Percentiles rank a stretch among this genome's conserved stretches.
phyloP scores from a whole-genome alignment of 2,329 filamentous ascomycete genomes.

The Penicillium griseofulvum region DNA sequence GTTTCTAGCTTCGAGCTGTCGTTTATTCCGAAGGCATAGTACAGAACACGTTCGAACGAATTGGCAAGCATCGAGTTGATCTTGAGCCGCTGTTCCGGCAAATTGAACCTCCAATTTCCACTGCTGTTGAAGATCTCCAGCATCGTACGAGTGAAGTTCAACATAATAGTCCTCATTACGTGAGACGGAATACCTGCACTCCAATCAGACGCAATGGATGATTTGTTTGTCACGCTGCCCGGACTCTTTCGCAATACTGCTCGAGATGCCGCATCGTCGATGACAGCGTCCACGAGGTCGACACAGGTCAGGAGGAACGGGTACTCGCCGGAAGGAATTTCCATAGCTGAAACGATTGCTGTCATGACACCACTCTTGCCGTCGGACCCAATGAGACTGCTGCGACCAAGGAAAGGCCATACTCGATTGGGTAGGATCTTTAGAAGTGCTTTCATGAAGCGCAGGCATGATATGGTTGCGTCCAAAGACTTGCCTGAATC shows the following conservation, averaged over 20 bases:
- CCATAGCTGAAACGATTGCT: conserved; percentile 75
- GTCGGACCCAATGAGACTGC: conserved; percentile 73
- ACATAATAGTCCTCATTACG: conserved; percentile 67
- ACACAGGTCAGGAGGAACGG: conserved; percentile 73
- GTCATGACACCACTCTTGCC: conserved; percentile 73
- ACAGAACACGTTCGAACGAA: conserved; percentile 69
- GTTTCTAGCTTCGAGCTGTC: conserved; percentile 50
- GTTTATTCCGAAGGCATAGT: conserved; percentile 72
- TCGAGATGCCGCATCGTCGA: conserved; percentile 68
- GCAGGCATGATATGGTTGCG: conserved; percentile 70
- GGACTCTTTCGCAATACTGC: conserved; percentile 46
- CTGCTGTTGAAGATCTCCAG: conserved; percentile 85
- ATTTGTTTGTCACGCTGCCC: conserved; percentile 31
- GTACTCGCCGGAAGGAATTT: conserved; percentile 73
- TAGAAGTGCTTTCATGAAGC: conserved; percentile 74
- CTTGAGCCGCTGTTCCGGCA: conserved; percentile 64
- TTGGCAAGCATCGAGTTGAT: conserved; percentile 67
- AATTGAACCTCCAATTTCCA: conserved; percentile 77
- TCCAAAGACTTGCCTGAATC: conserved; percentile 63
- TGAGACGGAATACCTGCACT: conserved; percentile 75
- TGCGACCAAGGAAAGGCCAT: conserved; percentile 85
- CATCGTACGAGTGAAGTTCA: conserved; percentile 70
- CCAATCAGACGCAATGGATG: conserved; percentile 45
- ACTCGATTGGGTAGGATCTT: conserved; percentile 74
- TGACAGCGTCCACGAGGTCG: conserved; percentile 68